Conservation (phyloP, 2,329 filamentous ascomycete genomes). For the Didymella keratinophila region DNA sequence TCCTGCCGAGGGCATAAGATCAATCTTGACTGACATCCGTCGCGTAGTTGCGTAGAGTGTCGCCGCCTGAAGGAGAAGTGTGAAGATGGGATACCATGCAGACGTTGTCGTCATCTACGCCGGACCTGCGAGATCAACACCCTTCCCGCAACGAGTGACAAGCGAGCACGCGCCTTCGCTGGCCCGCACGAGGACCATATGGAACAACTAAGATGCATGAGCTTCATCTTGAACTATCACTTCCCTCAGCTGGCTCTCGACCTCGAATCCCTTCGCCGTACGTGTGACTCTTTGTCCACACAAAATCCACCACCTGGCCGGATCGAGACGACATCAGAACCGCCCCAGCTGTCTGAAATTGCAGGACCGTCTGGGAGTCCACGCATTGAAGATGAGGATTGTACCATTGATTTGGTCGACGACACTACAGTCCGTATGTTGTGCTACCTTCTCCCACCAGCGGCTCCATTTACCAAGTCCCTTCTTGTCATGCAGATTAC, state of each 20-base stretch:
- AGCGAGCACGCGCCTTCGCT: background rate
- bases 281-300: background rate
- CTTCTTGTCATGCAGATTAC: background rate
- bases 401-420: background rate
- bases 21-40: background rate
- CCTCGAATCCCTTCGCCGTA: background rate
- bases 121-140: background rate
- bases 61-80: background rate
- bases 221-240: background rate
- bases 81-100: background rate
- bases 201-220: background rate
- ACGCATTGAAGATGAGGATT: background rate
- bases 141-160: background rate
- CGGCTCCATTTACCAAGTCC: background rate
- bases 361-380: background rate
- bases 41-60: background rate
- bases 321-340: background rate
- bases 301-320: background rate
- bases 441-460: background rate
- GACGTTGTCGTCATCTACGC: background rate
- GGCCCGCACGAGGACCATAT: background rate
- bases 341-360: background rate
- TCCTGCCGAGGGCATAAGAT: background rate
- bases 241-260: background rate
- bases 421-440: background rate